Conservation (phyloP, 1,284 basidiomycete species). For the Amylostereum chailletii region DNA sequence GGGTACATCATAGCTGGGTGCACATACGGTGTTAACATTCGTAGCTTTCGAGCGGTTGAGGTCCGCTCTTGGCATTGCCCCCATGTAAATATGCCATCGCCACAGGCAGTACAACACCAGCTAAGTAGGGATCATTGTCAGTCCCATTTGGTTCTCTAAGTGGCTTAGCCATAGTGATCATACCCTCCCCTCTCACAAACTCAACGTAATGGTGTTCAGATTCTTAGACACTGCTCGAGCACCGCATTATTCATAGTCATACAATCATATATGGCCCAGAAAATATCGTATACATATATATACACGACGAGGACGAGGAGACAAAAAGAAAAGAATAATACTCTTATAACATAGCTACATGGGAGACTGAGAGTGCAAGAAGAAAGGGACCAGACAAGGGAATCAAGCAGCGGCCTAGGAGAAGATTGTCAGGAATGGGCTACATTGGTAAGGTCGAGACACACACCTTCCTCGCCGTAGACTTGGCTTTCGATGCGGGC, state of each 20-base stretch:
- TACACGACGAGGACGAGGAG: no score
- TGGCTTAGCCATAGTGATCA: no score
- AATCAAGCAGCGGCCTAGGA: constrained; percentile 6
- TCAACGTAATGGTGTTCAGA: no score
- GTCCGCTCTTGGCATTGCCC: constrained; percentile 23
- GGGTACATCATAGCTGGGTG: constrained; percentile 20
- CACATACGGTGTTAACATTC: constrained; percentile 29
- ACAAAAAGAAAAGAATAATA: constrained; percentile 8
- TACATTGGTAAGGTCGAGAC: background rate
- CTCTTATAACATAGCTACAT: constrained; percentile 14
- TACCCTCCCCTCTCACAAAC: no score
- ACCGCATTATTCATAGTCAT: no score
- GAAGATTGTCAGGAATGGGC: no score
- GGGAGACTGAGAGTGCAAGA: constrained; percentile 4
- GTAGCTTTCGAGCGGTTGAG: constrained; percentile 26
- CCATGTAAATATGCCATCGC: constrained; percentile 18
- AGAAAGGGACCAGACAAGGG: background rate
- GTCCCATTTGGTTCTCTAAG: no score
- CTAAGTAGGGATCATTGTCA: no score
- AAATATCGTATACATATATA: no score
- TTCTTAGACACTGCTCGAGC: no score
- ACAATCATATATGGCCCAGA: no score
- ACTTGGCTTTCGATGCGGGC: constrained; percentile 14
- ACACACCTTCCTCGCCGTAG: constrained; percentile 19
- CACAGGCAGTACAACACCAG: no score